Base-by-base conservation (phyloP, 257 asterid species). In the Rubia yunnanensis region DNA sequence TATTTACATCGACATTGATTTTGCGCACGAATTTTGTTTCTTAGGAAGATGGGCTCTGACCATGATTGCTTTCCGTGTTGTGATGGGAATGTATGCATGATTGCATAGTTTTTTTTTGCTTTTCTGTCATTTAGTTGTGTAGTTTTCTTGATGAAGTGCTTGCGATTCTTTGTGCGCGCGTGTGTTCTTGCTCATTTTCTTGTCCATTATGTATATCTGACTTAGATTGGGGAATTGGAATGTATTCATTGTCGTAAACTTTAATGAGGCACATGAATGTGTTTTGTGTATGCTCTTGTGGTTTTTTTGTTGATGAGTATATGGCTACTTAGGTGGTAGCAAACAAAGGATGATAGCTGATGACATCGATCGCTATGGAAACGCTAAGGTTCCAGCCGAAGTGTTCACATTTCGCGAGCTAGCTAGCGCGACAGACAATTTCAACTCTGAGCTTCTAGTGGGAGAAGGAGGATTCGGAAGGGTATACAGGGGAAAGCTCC, bases 401-500 rank as follows among this genome's bases (percentile, higher is more conserved):
- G 86, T 85, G 34, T 85, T 85, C 78, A 83, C 96, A 46, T 92
- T 92, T 69, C 85, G 94, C 0, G 98, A 89, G 56, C 71, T 89
- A 8, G 98, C 96, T 17, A 62, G 27, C 32, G 91, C 96, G 3
- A 89, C 96, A 4, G 88, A 92, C 58, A 89, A 87, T 65, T 92
- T 92, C 76, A 84, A 84, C 34, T 82, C 96, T n/a, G 95, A 87
- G 7, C 66, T 82, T 35, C 79, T 85, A 3, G 77, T 92, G 10
- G 96, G 95, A 4, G 92, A 89, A 79, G 98, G 98, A 61, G 95
- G 94, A 61, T 92, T 89, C 23, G 98, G 96, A 49, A 80, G 96
- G 66, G 98, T 92, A 55, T 92, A 89, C 56, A 87, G 71, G 68
- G 98, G 98, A 62, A 67, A 75, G 72, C 83, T 92, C 72, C 84